These are phyloP conservation scores for Podaxis sp. DNA, from an alignment of 768 basidiomycete genomes.

Conservation along the genomic window DNA sequence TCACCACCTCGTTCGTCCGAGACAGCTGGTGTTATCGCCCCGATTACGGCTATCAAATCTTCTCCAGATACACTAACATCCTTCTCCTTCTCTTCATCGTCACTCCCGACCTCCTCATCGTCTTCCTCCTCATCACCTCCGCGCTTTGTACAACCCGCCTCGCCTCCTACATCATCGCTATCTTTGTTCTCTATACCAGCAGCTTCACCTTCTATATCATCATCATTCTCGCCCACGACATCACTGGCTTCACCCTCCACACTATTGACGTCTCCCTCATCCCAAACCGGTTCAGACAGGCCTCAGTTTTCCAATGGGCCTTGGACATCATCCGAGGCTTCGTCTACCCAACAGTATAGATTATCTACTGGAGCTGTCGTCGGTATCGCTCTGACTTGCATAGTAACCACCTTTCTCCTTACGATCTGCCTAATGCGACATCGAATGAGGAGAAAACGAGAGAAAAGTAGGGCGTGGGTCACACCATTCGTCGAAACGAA, in stretches of 20 bases:
- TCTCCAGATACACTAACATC: constrained; percentile 16
- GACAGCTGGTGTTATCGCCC: background rate
- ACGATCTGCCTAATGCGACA: constrained; percentile 50
- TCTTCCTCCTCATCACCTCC: background rate
- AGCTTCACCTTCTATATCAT: background rate
- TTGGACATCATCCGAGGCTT: background rate
- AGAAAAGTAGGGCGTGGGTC: constrained; percentile 25
- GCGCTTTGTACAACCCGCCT: no score
- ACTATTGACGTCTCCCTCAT: background rate
- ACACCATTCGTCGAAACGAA: constrained; percentile 35
- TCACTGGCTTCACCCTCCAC: background rate
- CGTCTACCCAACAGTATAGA: no score
- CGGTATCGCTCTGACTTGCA: constrained; percentile 47
- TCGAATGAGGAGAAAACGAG: constrained; percentile 42
- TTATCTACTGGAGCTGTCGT: constrained; percentile 51
- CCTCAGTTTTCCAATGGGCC: background rate
- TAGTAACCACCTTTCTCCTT: constrained; percentile 38
- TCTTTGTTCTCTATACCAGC: background rate
- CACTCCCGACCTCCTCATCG: background rate
- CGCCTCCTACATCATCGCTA: background rate
- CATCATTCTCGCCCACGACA: background rate
- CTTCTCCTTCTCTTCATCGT: background rate
- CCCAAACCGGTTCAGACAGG: background rate
- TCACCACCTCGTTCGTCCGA: background rate
- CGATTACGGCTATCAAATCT: background rate